Conservation (phyloP, 1,284 basidiomycete species). For the Rhodotorula sp. region DNA sequence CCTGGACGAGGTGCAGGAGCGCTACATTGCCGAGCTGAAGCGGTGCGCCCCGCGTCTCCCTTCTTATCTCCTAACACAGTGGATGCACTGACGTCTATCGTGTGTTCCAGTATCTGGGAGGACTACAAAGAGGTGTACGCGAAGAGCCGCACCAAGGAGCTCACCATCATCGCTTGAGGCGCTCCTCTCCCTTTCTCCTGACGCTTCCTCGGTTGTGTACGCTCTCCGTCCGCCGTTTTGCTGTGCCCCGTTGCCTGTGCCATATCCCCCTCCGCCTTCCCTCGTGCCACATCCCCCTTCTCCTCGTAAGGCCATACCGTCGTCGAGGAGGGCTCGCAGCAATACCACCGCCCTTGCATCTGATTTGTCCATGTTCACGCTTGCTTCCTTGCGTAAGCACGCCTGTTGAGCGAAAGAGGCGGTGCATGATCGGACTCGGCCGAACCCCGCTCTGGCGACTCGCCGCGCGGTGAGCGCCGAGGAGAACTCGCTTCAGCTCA, state of each 20-base stretch:
- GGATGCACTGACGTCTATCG: background rate
- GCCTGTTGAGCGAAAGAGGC: no score
- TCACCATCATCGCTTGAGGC: constrained; percentile 46
- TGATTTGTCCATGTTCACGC: no score
- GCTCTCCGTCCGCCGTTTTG: background rate
- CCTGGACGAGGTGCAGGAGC: constrained; percentile 73
- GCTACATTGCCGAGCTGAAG: constrained; percentile 84
- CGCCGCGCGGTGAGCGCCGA: no score
- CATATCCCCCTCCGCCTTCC: no score
- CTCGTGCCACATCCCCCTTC: no score
- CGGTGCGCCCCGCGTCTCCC: constrained; percentile 8
- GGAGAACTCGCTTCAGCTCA: no score
- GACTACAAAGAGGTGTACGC: constrained; percentile 87
- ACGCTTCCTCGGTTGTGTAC: background rate
- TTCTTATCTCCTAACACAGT: background rate
- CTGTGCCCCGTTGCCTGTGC: background rate
- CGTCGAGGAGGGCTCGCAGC: no score
- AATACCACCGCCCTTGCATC: no score
- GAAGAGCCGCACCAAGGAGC: constrained; percentile 60
- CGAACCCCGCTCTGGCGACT: no score
- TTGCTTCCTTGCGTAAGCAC: no score
- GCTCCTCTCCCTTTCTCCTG: background rate
- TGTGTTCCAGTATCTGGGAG: constrained; percentile 76
- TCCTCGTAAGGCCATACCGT: no score
- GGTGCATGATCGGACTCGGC: no score